Percentiles rank a stretch among this genome's conserved stretches.
Evolutionary conservation across 129 eudicot species (phyloP).

Genomic region (Artemisia annua): DNA sequence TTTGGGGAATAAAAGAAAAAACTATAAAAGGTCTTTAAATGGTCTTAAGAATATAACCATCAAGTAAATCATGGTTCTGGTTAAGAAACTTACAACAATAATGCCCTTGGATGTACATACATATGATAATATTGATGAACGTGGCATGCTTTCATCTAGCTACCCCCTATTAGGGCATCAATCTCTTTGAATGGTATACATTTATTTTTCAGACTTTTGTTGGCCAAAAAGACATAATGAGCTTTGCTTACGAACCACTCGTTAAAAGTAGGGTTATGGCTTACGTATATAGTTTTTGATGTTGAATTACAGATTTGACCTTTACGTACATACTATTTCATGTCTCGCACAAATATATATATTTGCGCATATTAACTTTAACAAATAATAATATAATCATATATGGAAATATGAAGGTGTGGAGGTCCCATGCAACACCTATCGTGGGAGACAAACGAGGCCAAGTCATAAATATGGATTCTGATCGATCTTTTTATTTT

Average conservation of each 20-base stretch:
- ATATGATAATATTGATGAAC: conserved; percentile 6
- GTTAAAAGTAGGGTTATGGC: conserved; percentile 23
- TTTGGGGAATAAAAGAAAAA: too few species aligned
- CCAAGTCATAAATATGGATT: conserved; percentile 7
- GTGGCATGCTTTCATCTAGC: conserved; percentile 14
- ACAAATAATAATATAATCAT: conserved; percentile 4
- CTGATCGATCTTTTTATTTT: not conserved
- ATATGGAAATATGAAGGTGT: conserved; percentile 28
- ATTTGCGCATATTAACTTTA: not conserved
- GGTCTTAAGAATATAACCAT: not conserved
- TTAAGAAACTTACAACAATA: conserved; percentile 1
- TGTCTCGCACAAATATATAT: not conserved
- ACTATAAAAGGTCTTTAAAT: too few species aligned
- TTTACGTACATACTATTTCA: conserved; percentile 27
- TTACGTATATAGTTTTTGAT: not conserved
- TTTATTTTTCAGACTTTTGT: conserved; percentile 9
- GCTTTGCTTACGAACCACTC: conserved; percentile 32
- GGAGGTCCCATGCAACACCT: conserved; percentile 39
- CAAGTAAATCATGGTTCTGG: not conserved
- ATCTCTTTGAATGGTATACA: conserved; percentile 15
- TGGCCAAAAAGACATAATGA: conserved; percentile 20
- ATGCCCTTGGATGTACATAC: not conserved
- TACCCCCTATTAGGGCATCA: conserved; percentile 17
- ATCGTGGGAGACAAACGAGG: conserved; percentile 33
- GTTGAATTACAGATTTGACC: conserved; percentile 30